Evolutionary conservation across 2,329 filamentous ascomycete species (phyloP).

Genomic region (Colletotrichum agaves): DNA sequence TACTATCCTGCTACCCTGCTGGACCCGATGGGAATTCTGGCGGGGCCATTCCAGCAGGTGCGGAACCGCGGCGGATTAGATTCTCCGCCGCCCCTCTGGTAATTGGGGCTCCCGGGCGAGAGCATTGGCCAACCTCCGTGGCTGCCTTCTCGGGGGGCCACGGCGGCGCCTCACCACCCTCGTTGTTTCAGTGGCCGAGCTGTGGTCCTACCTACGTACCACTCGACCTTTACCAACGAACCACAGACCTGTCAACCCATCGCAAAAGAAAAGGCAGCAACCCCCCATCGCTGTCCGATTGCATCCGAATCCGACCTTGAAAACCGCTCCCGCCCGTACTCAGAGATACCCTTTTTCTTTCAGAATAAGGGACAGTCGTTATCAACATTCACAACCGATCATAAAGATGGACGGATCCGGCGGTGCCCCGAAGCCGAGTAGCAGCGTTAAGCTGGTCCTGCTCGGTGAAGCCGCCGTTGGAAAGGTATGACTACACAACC

Average conservation of each 20-base stretch:
- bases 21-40: slow-evolving; percentile 35
- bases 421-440: slow-evolving; percentile 90
- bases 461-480: slow-evolving; percentile 97
- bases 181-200: slow-evolving; percentile 37
- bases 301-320: slow-evolving; percentile 11
- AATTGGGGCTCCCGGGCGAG: slow-evolving; percentile 22
- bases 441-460: slow-evolving; percentile 99
- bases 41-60: slow-evolving; percentile 22
- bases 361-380: slow-evolving; percentile 7
- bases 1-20: slow-evolving; percentile 7
- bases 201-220: slow-evolving; percentile 31
- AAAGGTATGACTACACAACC: slow-evolving; percentile 74
- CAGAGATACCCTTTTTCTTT: background rate
- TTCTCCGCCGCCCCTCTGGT: slow-evolving; percentile 25
- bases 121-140: slow-evolving; percentile 34
- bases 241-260: slow-evolving; percentile 29
- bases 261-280: slow-evolving; percentile 29
- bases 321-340: background rate
- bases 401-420: slow-evolving; percentile 74
- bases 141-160: slow-evolving; percentile 24
- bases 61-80: slow-evolving; percentile 28
- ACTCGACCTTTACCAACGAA: background rate
- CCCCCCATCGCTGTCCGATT: slow-evolving; percentile 11
- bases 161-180: slow-evolving; percentile 39
- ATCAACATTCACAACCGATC: slow-evolving; percentile 16